Evolutionary conservation across 179 eudicot genomes (phyloP).

Genomic region (Dionaea muscipula): DNA sequence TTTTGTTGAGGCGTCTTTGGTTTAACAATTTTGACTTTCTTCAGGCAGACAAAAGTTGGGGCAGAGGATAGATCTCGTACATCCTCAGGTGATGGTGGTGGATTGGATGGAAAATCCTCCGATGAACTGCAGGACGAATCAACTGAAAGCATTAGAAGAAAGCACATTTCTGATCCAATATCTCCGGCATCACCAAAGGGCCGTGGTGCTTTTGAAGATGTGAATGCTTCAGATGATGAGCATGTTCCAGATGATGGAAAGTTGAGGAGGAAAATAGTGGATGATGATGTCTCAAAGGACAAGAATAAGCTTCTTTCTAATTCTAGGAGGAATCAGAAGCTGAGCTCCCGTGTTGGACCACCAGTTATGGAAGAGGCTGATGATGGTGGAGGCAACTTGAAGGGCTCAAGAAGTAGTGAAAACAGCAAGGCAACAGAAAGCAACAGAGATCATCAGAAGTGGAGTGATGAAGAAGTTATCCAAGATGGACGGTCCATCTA

Average conservation of each 20-base stretch:
- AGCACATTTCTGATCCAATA: constrained; percentile 27
- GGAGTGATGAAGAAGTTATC: constrained; percentile 54
- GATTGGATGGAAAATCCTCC: constrained; percentile 24
- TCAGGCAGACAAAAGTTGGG: constrained; percentile 43
- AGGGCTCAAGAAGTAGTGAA: constrained; percentile 57
- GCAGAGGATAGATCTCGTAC: constrained; percentile 27
- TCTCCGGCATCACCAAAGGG: constrained; percentile 29
- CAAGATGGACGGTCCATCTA: constrained; percentile 39
- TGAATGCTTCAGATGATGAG: constrained; percentile 27
- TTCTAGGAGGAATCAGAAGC: constrained; percentile 26
- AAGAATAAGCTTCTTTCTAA: constrained; percentile 21
- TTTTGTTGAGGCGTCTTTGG: not conserved
- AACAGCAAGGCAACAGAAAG: constrained; percentile 63
- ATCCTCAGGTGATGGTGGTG: constrained; percentile 34
- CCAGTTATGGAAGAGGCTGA: constrained; percentile 25
- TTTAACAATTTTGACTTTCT: constrained; percentile 1
- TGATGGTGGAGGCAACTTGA: constrained; percentile 38
- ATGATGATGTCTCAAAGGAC: constrained; percentile 26
- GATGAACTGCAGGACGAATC: constrained; percentile 45
- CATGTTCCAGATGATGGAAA: constrained; percentile 22
- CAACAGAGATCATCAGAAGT: constrained; percentile 43
- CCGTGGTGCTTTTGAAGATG: constrained; percentile 26
- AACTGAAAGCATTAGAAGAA: constrained; percentile 36
- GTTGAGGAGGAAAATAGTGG: constrained; percentile 28
- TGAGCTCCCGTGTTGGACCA: constrained; percentile 29